Evolutionary conservation across 1,284 basidiomycete species (phyloP).

Genomic region (Cryptococcus wingfieldii): DNA sequence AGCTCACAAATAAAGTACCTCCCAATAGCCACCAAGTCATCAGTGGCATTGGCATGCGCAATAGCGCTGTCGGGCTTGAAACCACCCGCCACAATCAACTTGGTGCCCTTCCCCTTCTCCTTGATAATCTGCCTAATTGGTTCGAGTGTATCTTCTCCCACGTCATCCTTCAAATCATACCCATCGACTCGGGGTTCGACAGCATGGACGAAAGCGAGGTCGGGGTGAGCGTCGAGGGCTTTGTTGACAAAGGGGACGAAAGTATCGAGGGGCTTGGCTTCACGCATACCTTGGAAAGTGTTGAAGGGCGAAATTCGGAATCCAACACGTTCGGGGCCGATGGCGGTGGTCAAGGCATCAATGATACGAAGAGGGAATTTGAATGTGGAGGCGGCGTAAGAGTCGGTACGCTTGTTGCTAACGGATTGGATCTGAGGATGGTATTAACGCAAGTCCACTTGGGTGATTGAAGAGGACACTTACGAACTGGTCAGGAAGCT

Average conservation of each 20-base stretch:
- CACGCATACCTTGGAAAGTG: slow-evolving; percentile 47
- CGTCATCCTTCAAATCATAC: background rate
- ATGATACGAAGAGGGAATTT: slow-evolving; percentile 56
- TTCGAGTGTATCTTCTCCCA: slow-evolving; percentile 18
- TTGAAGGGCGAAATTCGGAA: slow-evolving; percentile 57
- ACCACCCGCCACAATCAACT: slow-evolving; percentile 55
- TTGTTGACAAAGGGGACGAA: slow-evolving; percentile 14
- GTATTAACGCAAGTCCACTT: slow-evolving; percentile 9
- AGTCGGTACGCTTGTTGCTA: slow-evolving; percentile 57
- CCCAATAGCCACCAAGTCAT: slow-evolving; percentile 53
- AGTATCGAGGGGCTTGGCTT: background rate
- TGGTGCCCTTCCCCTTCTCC: slow-evolving; percentile 11
- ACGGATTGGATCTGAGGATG: slow-evolving; percentile 46
- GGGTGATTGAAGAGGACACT: slow-evolving; percentile 16
- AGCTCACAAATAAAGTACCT: slow-evolving; percentile 49
- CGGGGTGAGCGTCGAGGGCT: slow-evolving; percentile 48
- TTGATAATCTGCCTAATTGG: slow-evolving; percentile 18
- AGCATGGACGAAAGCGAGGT: slow-evolving; percentile 59
- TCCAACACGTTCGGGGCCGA: slow-evolving; percentile 53
- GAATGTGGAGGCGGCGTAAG: slow-evolving; percentile 59
- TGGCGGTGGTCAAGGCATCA: slow-evolving; percentile 52
- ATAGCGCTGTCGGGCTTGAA: slow-evolving; percentile 35
- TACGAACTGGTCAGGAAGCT: slow-evolving; percentile 54
- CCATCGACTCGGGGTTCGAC: slow-evolving; percentile 51
- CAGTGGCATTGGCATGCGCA: slow-evolving; percentile 38